A percentile compares a stretch with the other conserved stretches of the same genome.
phyloP scores from a whole-genome alignment of 140 eudicot species.

The Bidens hawaiensis region DNA sequence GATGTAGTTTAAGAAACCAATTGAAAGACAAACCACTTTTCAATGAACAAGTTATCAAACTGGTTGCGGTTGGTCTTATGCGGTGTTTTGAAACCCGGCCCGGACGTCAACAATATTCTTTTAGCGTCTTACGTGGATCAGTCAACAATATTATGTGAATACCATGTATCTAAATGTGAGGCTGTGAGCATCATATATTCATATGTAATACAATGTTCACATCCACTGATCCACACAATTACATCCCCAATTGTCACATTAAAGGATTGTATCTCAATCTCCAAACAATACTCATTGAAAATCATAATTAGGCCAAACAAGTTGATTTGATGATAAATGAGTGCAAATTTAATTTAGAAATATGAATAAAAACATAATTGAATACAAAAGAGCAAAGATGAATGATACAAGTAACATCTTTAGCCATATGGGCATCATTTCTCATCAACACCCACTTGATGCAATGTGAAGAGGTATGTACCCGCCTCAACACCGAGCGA shows the following conservation, averaged over 20 bases:
- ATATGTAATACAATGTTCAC: neutral
- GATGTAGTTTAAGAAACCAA: neutral
- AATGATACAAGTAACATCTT: neutral
- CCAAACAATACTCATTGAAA: neutral
- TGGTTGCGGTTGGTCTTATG: too few species aligned
- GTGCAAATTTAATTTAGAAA: neutral
- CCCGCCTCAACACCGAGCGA: too few species aligned
- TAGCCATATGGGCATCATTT: neutral
- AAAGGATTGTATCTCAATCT: neutral
- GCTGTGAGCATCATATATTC: too few species aligned
- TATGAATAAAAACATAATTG: neutral
- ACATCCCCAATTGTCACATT: neutral
- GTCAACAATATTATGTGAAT: too few species aligned
- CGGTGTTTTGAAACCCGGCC: too few species aligned
- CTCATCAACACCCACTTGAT: slow-evolving; percentile 9
- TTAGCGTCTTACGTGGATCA: too few species aligned
- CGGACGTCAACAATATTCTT: too few species aligned
- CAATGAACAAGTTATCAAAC: too few species aligned
- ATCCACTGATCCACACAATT: neutral
- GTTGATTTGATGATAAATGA: neutral
- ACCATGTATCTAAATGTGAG: neutral
- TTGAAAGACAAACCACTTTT: too few species aligned
- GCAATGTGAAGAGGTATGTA: too few species aligned
- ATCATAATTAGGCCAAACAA: neutral
- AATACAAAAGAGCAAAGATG: neutral